Evolutionary conservation across 495 filamentous ascomycete genomes (phyloP).

Genomic region (Penicillium subrubescens): DNA sequence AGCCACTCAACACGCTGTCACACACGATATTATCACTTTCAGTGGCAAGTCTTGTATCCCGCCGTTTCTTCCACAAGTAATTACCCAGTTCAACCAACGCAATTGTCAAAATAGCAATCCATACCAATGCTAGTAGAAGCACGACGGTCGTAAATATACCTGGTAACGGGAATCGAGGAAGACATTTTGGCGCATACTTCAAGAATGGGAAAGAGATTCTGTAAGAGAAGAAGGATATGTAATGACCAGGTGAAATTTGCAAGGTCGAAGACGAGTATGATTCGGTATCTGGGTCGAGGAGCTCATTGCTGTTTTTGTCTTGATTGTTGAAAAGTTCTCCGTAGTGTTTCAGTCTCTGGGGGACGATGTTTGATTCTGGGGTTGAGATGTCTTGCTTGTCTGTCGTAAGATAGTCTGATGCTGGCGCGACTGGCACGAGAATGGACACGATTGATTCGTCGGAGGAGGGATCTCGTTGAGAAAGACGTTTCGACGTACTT

Average conservation of each 20-base stretch:
- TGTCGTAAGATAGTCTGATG: neutral
- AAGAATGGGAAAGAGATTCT: constrained; percentile 19
- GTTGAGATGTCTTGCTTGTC: neutral
- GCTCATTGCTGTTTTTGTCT: neutral
- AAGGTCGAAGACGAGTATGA: neutral
- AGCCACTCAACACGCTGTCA: neutral
- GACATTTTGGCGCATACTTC: constrained; percentile 12
- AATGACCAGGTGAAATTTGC: constrained; percentile 8
- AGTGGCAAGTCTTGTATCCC: neutral
- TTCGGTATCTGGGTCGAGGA: neutral
- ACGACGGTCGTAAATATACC: constrained; percentile 23
- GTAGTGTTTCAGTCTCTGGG: constrained; percentile 15
- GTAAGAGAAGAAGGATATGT: constrained; percentile 19
- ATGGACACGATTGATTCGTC: constrained; percentile 13
- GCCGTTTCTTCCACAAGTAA: constrained; percentile 22
- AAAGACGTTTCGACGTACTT: neutral
- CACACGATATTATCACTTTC: constrained; percentile 1
- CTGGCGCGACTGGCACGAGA: constrained; percentile 12
- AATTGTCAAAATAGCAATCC: constrained; percentile 32
- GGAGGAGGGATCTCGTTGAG: neutral
- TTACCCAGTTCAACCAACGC: constrained; percentile 29
- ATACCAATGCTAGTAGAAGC: constrained; percentile 27
- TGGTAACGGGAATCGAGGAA: constrained; percentile 14
- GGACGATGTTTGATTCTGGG: neutral
- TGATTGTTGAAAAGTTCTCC: constrained; percentile 16